A percentile compares a stretch with the other conserved stretches of the same genome.
phyloP scores from a whole-genome alignment of 73 alveolate genomes.

The Paramecium primaurelia region DNA sequence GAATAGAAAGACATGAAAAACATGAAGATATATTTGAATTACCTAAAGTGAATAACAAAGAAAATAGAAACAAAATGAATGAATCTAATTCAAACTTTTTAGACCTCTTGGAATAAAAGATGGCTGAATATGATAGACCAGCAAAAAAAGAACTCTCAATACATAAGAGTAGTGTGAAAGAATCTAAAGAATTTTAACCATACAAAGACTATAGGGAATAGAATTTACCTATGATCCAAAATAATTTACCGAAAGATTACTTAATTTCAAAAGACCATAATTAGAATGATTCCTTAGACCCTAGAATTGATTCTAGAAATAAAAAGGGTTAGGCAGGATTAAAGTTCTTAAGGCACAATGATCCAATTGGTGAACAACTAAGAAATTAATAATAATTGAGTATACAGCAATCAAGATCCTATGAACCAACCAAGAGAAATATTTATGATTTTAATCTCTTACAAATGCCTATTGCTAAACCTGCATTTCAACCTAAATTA shows the following conservation, averaged over 20 bases:
- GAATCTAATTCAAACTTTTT: conserved; percentile 15
- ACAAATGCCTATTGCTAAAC: neutral
- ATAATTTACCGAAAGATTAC: neutral
- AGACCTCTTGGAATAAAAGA: neutral
- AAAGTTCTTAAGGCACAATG: conserved; percentile 22
- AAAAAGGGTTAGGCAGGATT: neutral
- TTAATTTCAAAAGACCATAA: neutral
- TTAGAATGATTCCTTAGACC: neutral
- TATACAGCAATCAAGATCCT: neutral
- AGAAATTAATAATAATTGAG: neutral
- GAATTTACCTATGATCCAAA: neutral
- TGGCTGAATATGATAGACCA: conserved; percentile 42
- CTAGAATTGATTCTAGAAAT: conserved; percentile 14
- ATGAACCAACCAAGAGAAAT: conserved; percentile 38
- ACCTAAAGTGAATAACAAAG: neutral
- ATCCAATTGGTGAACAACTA: conserved; percentile 1
- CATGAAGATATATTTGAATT: neutral
- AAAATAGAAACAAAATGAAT: conserved; percentile 9
- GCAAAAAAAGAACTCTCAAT: neutral
- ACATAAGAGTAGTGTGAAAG: neutral
- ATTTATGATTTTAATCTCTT: neutral
- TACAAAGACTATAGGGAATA: neutral
- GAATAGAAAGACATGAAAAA: conserved; percentile 14
- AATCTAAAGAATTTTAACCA: neutral
- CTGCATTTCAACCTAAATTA: neutral